A percentile compares a stretch with the other conserved stretches of the same genome.
These are phyloP conservation scores for Pseudozyma sp. DNA, from an alignment of 1,284 basidiomycete species.

Conservation along the genomic window DNA sequence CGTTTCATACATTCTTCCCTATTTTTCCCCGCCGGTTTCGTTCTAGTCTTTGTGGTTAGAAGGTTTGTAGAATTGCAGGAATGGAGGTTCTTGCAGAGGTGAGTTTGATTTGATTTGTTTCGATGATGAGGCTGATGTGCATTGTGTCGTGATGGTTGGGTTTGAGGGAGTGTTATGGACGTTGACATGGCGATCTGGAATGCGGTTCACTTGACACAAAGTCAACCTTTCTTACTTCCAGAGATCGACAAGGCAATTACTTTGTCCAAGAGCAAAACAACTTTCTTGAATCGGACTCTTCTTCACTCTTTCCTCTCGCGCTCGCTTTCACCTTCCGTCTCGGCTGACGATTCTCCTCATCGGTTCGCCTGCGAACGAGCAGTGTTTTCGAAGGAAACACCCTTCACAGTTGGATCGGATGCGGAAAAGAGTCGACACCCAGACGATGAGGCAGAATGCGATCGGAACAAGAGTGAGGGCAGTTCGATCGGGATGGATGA, in stretches of 20 bases:
- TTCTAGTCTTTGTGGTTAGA: too few relatives aligned
- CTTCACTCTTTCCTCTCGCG: background rate
- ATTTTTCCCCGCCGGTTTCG: background rate
- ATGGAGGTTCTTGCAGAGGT: too few relatives aligned
- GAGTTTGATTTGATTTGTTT: too few relatives aligned
- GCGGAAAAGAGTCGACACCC: too few relatives aligned
- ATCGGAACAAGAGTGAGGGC: too few relatives aligned
- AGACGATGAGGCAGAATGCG: too few relatives aligned
- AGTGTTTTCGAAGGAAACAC: too few relatives aligned
- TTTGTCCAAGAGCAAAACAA: conserved; percentile 4
- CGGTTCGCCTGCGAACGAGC: background rate
- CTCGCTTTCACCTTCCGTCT: background rate
- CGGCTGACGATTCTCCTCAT: background rate
- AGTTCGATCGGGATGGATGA: background rate
- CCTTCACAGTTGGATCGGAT: too few relatives aligned
- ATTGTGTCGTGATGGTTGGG: too few relatives aligned
- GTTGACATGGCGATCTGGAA: background rate
- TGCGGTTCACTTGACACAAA: background rate
- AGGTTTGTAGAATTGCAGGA: too few relatives aligned
- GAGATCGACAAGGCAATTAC: conserved; percentile 6
- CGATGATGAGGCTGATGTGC: background rate
- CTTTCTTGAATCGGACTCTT: too few relatives aligned
- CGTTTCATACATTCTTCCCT: conserved; percentile 31
- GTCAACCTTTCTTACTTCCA: background rate
- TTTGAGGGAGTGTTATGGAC: background rate